Evolutionary conservation across 768 basidiomycete species (phyloP).

Genomic region (Agrocybe pediades): DNA sequence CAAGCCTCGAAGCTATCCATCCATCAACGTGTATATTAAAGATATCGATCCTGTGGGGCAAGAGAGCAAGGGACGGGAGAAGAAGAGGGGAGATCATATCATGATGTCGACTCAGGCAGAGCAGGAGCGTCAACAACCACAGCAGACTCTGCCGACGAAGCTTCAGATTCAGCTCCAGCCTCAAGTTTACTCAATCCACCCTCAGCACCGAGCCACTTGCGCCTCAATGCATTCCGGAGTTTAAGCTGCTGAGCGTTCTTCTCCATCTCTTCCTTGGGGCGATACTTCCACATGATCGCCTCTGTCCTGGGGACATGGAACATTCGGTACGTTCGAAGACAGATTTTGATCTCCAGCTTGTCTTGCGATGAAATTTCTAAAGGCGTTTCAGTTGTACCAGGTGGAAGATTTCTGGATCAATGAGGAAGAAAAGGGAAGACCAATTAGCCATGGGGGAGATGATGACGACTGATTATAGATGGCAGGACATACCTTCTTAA

Average conservation of each 20-base stretch:
- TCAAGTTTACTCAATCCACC: background rate
- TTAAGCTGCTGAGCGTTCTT: constrained; percentile 29
- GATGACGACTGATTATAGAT: background rate
- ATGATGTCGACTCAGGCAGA: background rate
- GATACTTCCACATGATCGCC: constrained; percentile 57
- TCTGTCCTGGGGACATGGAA: constrained; percentile 78
- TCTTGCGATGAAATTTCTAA: constrained; percentile 55
- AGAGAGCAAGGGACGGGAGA: no score
- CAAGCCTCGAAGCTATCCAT: no score
- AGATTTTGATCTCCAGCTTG: constrained; percentile 81
- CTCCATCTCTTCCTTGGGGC: constrained; percentile 41
- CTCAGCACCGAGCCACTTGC: constrained; percentile 35
- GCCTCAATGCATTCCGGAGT: constrained; percentile 32
- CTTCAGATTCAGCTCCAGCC: no score
- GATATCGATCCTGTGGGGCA: no score
- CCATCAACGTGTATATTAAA: no score
- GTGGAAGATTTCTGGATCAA: constrained; percentile 40
- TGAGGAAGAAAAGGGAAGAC: background rate
- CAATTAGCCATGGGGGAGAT: background rate
- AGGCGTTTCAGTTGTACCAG: constrained; percentile 32
- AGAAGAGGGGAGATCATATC: no score
- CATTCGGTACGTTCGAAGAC: constrained; percentile 77
- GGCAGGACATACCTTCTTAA: constrained; percentile 54
- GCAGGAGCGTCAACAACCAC: background rate
- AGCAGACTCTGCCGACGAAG: background rate